Evolutionary conservation across 805 yeast species (phyloP).

Genomic region (Cephaloascus albidus): DNA sequence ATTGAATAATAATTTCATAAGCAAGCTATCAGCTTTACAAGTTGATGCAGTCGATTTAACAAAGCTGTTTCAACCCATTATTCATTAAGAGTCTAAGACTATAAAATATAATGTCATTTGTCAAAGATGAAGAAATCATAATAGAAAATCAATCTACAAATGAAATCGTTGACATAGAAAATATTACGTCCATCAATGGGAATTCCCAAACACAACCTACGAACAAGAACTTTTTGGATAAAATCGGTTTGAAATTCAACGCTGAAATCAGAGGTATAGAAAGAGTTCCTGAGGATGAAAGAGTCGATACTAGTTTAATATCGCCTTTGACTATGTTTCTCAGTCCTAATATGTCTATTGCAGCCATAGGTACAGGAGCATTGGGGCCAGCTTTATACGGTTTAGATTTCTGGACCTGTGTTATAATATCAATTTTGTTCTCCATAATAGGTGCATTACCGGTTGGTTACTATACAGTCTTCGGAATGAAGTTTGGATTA

Average conservation of each 20-base stretch:
- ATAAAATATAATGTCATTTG: too few relatives aligned
- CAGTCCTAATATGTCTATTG: conserved; percentile 24
- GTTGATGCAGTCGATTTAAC: too few relatives aligned
- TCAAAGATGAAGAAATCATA: too few relatives aligned
- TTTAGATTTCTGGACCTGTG: conserved; percentile 22
- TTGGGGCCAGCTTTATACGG: conserved; percentile 22
- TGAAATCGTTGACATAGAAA: too few relatives aligned
- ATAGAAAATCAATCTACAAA: too few relatives aligned
- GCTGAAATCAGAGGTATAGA: conserved; percentile 20
- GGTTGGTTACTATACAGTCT: conserved; percentile 26
- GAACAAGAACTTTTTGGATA: conserved; percentile 12
- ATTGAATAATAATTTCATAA: too few relatives aligned
- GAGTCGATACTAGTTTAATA: conserved; percentile 9
- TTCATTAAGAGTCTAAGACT: too few relatives aligned
- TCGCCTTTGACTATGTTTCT: conserved; percentile 16
- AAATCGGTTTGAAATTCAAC: conserved; percentile 13
- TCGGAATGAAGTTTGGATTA: conserved; percentile 29
- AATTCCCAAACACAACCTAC: conserved; percentile 4
- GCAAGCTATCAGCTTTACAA: too few relatives aligned
- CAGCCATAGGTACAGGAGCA: conserved; percentile 26
- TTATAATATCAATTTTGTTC: conserved; percentile 21
- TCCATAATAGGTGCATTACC: conserved; percentile 24
- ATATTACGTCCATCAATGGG: too few relatives aligned
- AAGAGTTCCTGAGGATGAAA: conserved; percentile 16
- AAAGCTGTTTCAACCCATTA: too few relatives aligned